Base-by-base conservation (phyloP, 306 rosid species). In the Prunus mira region DNA sequence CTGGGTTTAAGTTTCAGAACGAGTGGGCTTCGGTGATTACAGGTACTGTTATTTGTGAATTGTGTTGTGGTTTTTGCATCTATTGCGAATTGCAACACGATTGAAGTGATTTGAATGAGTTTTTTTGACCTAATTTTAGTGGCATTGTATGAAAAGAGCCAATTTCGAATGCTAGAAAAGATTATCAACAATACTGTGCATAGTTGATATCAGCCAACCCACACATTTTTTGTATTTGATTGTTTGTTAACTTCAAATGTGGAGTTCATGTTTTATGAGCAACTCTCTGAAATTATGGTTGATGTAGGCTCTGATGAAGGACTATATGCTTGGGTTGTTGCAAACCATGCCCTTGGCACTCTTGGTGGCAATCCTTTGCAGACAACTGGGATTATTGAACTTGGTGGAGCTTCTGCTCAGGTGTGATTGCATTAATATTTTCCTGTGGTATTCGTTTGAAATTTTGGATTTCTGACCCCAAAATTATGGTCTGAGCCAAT, bases 321-420 rank as follows among this genome's bases (percentile, higher is more conserved):
- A 80, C 72, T 87, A 38, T 93, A 89, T 85, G 98, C 94, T 60
- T 93, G 98, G 98, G 90, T 93, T 80, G 87, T 88, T 80, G 98
- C 96, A 80, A 91, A 93, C 86, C 87, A 91, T 84, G 98, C 97
- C 3, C 94, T 91, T 79, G 93, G 94, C 66, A 81, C 91, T 72
- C 93, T 93, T 54, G 98, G 98, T 71, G 89, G 93, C 15, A 88
- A 91, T 85, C 97, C 98, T 46, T 73, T 72, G 52, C 82, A 86
- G 75, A 91, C 97, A 63, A 86, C 92, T 74, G 97, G 98, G 82
- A 87, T 93, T 77, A 85, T 93, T 67, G 97, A 93, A 84, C 97
- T 91, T 71, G 97, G 96, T 55, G 97, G 97, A 24, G 98, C 97
- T 86, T 94, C 97, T 78, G 90, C 93, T 73, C 96, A 93, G 98